Base-by-base conservation (phyloP, 352 stramenopile species). In the Globisporangium mamillatum region DNA sequence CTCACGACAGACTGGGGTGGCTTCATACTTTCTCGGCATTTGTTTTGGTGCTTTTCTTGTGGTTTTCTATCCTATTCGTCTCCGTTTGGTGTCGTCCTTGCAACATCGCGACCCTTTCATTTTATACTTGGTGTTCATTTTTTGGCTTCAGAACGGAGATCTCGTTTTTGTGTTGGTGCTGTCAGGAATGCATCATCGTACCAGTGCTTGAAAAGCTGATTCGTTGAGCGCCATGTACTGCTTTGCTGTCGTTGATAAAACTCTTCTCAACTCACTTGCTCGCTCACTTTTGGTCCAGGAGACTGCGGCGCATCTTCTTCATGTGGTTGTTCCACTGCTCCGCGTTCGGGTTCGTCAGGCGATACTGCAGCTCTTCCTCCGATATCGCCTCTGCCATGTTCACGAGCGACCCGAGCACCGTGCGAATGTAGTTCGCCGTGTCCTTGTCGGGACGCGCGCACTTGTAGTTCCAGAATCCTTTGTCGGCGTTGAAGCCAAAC, bases 351-450 rank as follows among this genome's bases (percentile, higher is more conserved):
- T 83, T 90, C 63, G 81, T 91, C 14, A 96, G 77, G 32, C 90
- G 88, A 63, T 92, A 97, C 75, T 96, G 86, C 48, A 97, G 81
- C 71, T 97, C 91, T 60, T 97, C 90, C 68, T 97, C 88, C 24
- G 84, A 94, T 62, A 97, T 96, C 27, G 83, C 85, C 70, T 97
- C 89, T 18, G 90, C 90, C 82, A 97, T 93, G 78, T 97, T 96
- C 67, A 97, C 84, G 68, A 97, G 80, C 55, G 89, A 96, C 10
- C 87, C 86, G 10, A 97, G 84, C 57, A 97, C 91, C 27, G 91
- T 97, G 50, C 84, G 89, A 63, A 97, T 93, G 71, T 96, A 97
- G 68, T 97, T 97, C 29, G 86, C 86, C 52, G 74, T 75, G 69
- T 95, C 88, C 71, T 97, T 97, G 78, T 97, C 91, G 0, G 91